phyloP scores from a whole-genome alignment of 2,329 filamentous ascomycete genomes.

The Aaosphaeria pasadenensis region DNA sequence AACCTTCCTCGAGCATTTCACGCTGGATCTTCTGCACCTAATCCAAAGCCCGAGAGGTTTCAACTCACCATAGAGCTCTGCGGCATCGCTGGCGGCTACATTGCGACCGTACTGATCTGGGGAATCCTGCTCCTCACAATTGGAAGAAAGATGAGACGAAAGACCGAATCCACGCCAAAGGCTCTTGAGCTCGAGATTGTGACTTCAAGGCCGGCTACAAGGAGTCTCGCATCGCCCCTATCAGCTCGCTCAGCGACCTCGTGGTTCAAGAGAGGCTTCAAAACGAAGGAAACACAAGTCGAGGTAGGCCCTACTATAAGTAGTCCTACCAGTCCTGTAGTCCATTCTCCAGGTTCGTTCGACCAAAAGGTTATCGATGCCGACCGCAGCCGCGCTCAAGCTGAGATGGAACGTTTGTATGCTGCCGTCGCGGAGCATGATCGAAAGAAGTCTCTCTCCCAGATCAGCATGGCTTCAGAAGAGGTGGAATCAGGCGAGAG shows the following conservation, averaged over 20 bases:
- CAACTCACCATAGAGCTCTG: constrained; percentile 79
- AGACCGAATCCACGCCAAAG: constrained; percentile 50
- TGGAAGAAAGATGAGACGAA: constrained; percentile 42
- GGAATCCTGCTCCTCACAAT: constrained; percentile 56
- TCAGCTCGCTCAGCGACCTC: constrained; percentile 27
- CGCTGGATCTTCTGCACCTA: too few relatives aligned
- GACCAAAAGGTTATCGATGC: constrained; percentile 73
- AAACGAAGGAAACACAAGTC: constrained; percentile 19
- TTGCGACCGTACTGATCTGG: constrained; percentile 71
- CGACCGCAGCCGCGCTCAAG: constrained; percentile 71
- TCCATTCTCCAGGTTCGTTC: constrained; percentile 66
- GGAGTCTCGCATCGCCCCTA: constrained; percentile 30
- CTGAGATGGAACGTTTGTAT: constrained; percentile 87
- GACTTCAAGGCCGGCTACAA: constrained; percentile 38
- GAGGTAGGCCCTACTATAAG: constrained; percentile 16
- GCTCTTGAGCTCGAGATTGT: constrained; percentile 58
- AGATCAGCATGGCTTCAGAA: constrained; percentile 19
- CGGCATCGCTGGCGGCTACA: constrained; percentile 80
- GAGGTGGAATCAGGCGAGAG: constrained; percentile 5
- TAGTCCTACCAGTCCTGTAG: constrained; percentile 34
- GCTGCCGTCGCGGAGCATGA: constrained; percentile 91
- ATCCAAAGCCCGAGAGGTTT: constrained; percentile 27
- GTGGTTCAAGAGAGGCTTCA: constrained; percentile 34
- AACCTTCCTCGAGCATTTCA: too few relatives aligned
- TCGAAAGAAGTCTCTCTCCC: constrained; percentile 44